Evolutionary conservation across 2,329 filamentous ascomycete genomes (phyloP).

Genomic region (Emmonsiellopsis sp.): DNA sequence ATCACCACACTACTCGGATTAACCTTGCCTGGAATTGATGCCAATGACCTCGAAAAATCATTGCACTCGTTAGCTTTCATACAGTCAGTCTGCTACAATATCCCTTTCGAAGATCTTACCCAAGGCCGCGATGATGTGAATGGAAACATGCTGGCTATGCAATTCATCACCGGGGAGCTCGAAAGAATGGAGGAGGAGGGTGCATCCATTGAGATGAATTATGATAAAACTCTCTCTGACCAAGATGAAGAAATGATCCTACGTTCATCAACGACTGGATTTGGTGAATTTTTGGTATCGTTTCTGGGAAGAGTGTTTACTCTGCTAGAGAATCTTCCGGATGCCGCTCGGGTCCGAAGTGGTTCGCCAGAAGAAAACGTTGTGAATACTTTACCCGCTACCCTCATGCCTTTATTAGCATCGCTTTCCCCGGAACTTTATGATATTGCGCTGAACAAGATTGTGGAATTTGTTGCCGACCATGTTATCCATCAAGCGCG

Average conservation of each 20-base stretch:
- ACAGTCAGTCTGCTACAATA: slow-evolving; percentile 90
- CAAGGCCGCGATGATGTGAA: slow-evolving; percentile 59
- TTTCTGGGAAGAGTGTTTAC: slow-evolving; percentile 93
- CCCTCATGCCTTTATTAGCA: slow-evolving; percentile 81
- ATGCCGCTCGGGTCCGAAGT: slow-evolving; percentile 76
- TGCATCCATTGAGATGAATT: slow-evolving; percentile 76
- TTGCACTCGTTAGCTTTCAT: slow-evolving; percentile 91
- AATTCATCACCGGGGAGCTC: slow-evolving; percentile 93
- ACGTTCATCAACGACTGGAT: slow-evolving; percentile 86
- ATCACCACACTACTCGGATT: slow-evolving; percentile 89
- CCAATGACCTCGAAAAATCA: slow-evolving; percentile 95
- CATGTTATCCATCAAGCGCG: slow-evolving; percentile 95
- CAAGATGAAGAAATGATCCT: slow-evolving; percentile 81
- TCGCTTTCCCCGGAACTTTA: slow-evolving; percentile 89
- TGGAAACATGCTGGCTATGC: slow-evolving; percentile 68
- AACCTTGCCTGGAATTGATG: slow-evolving; percentile 89
- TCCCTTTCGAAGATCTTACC: slow-evolving; percentile 79
- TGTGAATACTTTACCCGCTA: slow-evolving; percentile 87
- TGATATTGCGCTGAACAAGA: slow-evolving; percentile 82
- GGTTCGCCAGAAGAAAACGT: slow-evolving; percentile 95
- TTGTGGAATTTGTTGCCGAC: slow-evolving; percentile 80
- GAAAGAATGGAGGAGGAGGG: slow-evolving; percentile 86
- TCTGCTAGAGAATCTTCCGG: slow-evolving; percentile 86
- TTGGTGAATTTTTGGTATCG: slow-evolving; percentile 84
- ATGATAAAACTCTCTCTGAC: slow-evolving; percentile 70